phyloP scores from a whole-genome alignment of 2,329 filamentous ascomycete genomes.

The Fusarium temperatum region DNA sequence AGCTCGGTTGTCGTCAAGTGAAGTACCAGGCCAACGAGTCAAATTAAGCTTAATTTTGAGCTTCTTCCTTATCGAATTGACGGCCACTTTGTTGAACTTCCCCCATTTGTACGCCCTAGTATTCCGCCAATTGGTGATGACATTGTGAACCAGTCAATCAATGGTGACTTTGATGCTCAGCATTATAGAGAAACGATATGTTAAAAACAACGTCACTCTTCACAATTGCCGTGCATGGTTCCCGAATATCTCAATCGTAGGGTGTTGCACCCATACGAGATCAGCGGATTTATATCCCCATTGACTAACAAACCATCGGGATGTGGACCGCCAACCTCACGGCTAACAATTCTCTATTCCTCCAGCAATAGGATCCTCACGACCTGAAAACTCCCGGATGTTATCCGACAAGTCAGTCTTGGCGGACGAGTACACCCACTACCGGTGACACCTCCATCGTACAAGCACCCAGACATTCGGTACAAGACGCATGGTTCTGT shows the following conservation, averaged over 20 bases:
- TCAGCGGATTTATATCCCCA: conserved; percentile 8
- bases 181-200: not conserved
- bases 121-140: not conserved
- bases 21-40: not conserved
- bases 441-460: not conserved
- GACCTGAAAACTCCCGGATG: not conserved
- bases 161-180: not conserved
- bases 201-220: not conserved
- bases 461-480: not conserved
- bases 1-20: not conserved
- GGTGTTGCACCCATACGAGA: conserved; percentile 22
- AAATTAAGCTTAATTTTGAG: conserved; percentile 30
- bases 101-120: not conserved
- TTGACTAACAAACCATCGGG: not conserved
- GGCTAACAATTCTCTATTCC: not conserved
- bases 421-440: conserved; percentile 11
- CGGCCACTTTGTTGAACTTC: not conserved
- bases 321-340: conserved; percentile 3
- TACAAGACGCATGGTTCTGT: not conserved
- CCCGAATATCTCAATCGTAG: conserved; percentile 10
- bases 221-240: conserved; percentile 23
- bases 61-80: not conserved
- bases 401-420: not conserved
- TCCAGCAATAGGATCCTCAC: not conserved
- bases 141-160: not conserved